Base-by-base conservation (phyloP, 1,284 basidiomycete species). In the Microbotryum scabiosae region DNA sequence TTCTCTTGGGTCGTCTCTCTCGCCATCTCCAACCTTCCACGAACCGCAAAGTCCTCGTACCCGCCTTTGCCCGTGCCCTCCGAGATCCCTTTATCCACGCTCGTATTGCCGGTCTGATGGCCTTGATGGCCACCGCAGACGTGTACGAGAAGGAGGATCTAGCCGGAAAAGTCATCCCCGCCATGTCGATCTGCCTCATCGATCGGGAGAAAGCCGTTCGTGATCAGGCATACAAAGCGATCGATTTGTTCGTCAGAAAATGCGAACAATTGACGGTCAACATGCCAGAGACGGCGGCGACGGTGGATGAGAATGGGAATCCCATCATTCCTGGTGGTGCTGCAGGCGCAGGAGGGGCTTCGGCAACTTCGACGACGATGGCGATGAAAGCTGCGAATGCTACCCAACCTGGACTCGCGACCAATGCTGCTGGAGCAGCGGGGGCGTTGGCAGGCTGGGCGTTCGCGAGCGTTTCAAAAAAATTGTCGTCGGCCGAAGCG, bases 1-100 rank as follows among this genome's bases (percentile, higher is more conserved):
- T 98, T 68, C 82, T 98, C 5, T 84, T 99, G 49, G 94, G 94
- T 10, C 82, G 93, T 12, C 81, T 99, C 4, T 90, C 88, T 0
- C 90, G 90, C 0, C 82, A 83, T 3, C 79, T 98, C 2, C 86
- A 87, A 1, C 82, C 87, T 61, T 85, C 90, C 68, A 97, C 94
- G 7, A 91, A 93, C 73, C 84, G 86, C 66, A 97, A 97, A 73
- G 91, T 99, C 12, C 83, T 99, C 2, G 88, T 97, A 1, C 91
- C 94, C 1, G 96, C 96, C 1, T 98, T 98, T 74, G 82, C 87
- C 1, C 82, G 91, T 58, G 88, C 90, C 10, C 75, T 98, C 52
- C 92, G 92, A 72, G 96, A 98, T 74, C 76, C 84, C 0, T 98
- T 97, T 73, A 85, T 93, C 0, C 94, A 96, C 73, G 87, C 91